Evolutionary conservation across 2,329 filamentous ascomycete genomes (phyloP).

Genomic region (Fusarium tupiense): DNA sequence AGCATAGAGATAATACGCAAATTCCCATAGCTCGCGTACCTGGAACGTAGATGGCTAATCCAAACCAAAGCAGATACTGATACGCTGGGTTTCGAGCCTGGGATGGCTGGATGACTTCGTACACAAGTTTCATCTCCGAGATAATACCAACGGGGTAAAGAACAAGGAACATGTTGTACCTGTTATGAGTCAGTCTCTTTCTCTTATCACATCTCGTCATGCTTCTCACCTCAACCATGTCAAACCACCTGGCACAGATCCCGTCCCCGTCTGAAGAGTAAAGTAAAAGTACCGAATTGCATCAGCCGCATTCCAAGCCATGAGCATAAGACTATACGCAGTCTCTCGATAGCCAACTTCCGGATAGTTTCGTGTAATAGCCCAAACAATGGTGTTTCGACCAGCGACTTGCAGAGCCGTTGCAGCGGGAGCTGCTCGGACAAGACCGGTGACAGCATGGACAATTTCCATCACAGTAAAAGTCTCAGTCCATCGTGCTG

Average conservation of each 20-base stretch:
- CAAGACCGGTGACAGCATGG: constrained; percentile 21
- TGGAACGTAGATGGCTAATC: constrained; percentile 18
- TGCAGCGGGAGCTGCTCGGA: constrained; percentile 28
- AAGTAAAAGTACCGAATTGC: constrained; percentile 33
- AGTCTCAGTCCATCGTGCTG: constrained; percentile 34
- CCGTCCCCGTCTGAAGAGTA: constrained; percentile 20
- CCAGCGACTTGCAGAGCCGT: constrained; percentile 36
- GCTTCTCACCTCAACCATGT: constrained; percentile 33
- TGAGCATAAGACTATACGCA: constrained; percentile 33
- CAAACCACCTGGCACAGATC: constrained; percentile 6
- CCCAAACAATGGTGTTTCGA: constrained; percentile 39
- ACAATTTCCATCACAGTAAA: constrained; percentile 24
- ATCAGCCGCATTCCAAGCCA: constrained; percentile 36
- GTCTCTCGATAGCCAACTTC: constrained; percentile 19
- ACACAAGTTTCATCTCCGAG: constrained; percentile 33
- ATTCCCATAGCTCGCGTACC: neutral
- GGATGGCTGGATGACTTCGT: constrained; percentile 31
- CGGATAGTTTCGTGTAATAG: constrained; percentile 36
- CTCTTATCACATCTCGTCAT: rapidly evolving
- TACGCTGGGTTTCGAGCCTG: constrained; percentile 18
- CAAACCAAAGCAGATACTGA: constrained; percentile 36
- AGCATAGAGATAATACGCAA: neutral
- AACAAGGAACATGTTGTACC: constrained; percentile 35
- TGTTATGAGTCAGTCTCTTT: neutral
- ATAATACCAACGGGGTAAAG: constrained; percentile 32